Evolutionary conservation across 805 yeast species (phyloP), one percentile per base, ranked within the genome.

Genomic region (Blastobotrys terrestris): DNA sequence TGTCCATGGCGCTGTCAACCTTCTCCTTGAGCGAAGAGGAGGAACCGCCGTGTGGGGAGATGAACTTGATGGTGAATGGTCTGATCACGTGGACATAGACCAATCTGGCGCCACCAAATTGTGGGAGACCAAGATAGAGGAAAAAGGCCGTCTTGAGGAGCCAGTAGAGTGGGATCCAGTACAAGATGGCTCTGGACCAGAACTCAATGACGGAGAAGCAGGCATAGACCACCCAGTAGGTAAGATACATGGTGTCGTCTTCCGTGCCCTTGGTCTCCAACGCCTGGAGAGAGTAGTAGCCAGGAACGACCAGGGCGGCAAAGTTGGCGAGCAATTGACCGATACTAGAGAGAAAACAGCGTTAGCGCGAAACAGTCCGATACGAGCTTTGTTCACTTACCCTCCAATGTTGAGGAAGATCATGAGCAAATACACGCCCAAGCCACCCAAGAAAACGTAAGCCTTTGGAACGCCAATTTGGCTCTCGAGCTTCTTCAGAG

Each of bases 161-260:
- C 82, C 91, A 94, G 79, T 94, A 94, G 68, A 94, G 90, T 65
- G 99, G 99, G 60, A 94, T 73, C 95, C 97, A 88, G 79, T 90
- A 90, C 55, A 92, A 77, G 63, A 94, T 85, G 39, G 97, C 85
- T 65, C 83, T 81, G 51, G 96, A 84, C 98, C 97, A 94, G 79
- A 89, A 94, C 75, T 94, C 99, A 64, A 89, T 68, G 50, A 94
- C 91, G 69, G 84, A 88, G 74, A 94, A 80, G 63, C 84, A 83
- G 14, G 97, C 96, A 67, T 87, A 94, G n/a, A 94, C 96, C 54
- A 94, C 97, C 99, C 99, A 94, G 77, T 94, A 94, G 13, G 97
- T 87, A 48, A 94, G 79, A 67, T 87, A 80, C 68, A 85, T 84
- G 46, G 94, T 83, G 71, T 94, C 99, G 69, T 92, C 97, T 44